These are phyloP conservation scores for Aspergillus campestris DNA, from an alignment of 495 filamentous ascomycete genomes.

Conservation along the genomic window DNA sequence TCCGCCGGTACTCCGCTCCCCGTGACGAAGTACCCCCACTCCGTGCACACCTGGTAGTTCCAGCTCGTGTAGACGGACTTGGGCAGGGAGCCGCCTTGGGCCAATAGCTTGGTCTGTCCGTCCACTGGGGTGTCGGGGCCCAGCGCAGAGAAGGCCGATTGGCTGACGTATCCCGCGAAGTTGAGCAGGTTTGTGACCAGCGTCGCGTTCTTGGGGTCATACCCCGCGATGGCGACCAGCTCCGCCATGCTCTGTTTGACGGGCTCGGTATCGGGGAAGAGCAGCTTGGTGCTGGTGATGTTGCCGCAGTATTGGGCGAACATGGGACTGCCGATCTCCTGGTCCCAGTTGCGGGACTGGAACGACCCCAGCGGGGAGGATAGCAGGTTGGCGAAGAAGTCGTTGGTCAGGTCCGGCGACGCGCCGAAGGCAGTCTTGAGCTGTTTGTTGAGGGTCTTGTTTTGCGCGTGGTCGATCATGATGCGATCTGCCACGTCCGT, in stretches of 20 bases:
- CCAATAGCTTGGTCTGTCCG: not conserved
- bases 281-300: slow-evolving; percentile 36
- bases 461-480: slow-evolving; percentile 41
- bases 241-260: slow-evolving; percentile 33
- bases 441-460: slow-evolving; percentile 32
- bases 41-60: slow-evolving; percentile 47
- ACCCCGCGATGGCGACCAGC: slow-evolving; percentile 48
- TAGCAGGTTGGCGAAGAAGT: slow-evolving; percentile 54
- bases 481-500: slow-evolving; percentile 57
- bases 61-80: slow-evolving; percentile 46
- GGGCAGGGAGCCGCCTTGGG: not conserved
- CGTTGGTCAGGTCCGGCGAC: slow-evolving; percentile 44
- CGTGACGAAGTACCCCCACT: slow-evolving; percentile 64
- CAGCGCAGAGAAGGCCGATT: slow-evolving; percentile 20
- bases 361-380: slow-evolving; percentile 43
- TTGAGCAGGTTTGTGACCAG: slow-evolving; percentile 54
- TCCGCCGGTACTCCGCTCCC: slow-evolving; percentile 51
- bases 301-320: slow-evolving; percentile 55
- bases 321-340: slow-evolving; percentile 38
- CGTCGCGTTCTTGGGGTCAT: slow-evolving; percentile 33
- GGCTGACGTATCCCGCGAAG: slow-evolving; percentile 53
- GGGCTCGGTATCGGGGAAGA: slow-evolving; percentile 37
- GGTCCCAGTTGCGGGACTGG: slow-evolving; percentile 66
- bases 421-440: slow-evolving; percentile 56
- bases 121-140: not conserved